These are phyloP conservation scores for Calonectria multiphialidica DNA, from an alignment of 2,329 filamentous ascomycete species.

Conservation along the genomic window DNA sequence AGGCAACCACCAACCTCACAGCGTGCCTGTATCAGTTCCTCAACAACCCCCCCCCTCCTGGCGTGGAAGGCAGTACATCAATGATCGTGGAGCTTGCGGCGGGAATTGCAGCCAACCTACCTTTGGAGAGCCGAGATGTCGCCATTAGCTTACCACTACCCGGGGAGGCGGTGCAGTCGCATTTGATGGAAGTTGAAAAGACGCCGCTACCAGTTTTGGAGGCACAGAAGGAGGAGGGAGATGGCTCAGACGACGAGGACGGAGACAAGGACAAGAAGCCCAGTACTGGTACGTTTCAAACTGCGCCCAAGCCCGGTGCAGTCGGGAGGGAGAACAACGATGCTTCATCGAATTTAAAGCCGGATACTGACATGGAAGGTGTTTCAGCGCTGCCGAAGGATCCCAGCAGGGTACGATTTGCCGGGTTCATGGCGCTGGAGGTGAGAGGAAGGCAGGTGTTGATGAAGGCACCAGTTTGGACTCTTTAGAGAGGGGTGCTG, in stretches of 20 bases:
- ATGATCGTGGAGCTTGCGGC: slow-evolving; percentile 96
- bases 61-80: slow-evolving; percentile 87
- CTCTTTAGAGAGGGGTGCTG: slow-evolving; percentile 47
- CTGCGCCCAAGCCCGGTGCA: slow-evolving; percentile 29
- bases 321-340: slow-evolving; percentile 37
- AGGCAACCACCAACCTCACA: slow-evolving; percentile 76
- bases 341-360: slow-evolving; percentile 43
- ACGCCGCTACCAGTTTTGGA: slow-evolving; percentile 72
- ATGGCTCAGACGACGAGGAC: slow-evolving; percentile 56
- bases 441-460: slow-evolving; percentile 82
- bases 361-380: slow-evolving; percentile 55
- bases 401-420: slow-evolving; percentile 74
- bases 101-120: slow-evolving; percentile 86
- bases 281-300: slow-evolving; percentile 60
- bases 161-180: slow-evolving; percentile 75
- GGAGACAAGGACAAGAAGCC: slow-evolving; percentile 59
- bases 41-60: slow-evolving; percentile 80
- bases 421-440: slow-evolving; percentile 80
- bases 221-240: slow-evolving; percentile 54
- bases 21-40: slow-evolving; percentile 80
- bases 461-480: slow-evolving; percentile 81
- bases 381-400: slow-evolving; percentile 58
- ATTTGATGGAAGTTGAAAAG: slow-evolving; percentile 91
- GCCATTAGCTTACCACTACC: slow-evolving; percentile 88
- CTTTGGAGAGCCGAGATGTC: slow-evolving; percentile 91